These are phyloP conservation scores for Mortierella sp. DNA, from an alignment of 371 early-diverging fungal genomes.

Conservation along the genomic window DNA sequence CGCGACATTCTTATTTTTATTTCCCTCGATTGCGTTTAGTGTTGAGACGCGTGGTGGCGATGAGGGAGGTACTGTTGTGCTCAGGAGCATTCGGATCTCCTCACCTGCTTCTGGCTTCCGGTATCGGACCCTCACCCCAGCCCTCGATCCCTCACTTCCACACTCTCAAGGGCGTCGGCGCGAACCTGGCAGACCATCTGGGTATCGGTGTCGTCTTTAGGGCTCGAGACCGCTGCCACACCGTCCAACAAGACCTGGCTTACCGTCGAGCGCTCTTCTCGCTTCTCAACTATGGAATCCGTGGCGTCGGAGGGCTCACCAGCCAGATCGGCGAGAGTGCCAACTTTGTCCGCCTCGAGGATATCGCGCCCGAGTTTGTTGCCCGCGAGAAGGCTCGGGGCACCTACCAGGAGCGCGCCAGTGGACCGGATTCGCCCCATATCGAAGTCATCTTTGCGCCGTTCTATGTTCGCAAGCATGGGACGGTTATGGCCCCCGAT, in stretches of 20 bases:
- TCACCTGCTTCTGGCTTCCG: constrained; percentile 45
- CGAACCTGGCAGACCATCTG: constrained; percentile 58
- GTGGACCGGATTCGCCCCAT: constrained; percentile 22
- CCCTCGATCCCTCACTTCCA: constrained; percentile 44
- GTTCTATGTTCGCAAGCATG: constrained; percentile 13
- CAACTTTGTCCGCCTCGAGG: constrained; percentile 23
- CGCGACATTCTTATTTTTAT: constrained; percentile 6
- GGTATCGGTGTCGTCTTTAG: constrained; percentile 27
- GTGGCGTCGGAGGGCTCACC: constrained; percentile 1
- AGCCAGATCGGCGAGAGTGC: constrained; percentile 12
- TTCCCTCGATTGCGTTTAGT: too few species aligned
- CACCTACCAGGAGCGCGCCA: constrained; percentile 16
- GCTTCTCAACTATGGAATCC: constrained; percentile 11
- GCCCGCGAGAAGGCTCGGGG: constrained; percentile 23
- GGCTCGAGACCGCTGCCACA: constrained; percentile 24
- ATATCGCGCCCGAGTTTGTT: constrained; percentile 26
- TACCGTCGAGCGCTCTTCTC: neutral
- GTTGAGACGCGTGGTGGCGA: too few species aligned
- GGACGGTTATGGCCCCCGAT: constrained; percentile 25
- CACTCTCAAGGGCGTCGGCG: constrained; percentile 59
- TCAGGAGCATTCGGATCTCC: constrained; percentile 46
- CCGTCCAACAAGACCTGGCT: constrained; percentile 9
- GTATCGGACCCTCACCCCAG: constrained; percentile 40
- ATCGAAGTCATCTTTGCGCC: constrained; percentile 19
- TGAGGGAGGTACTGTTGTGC: too few species aligned